Conservation (phyloP, 208 protist genomes). For the Phytomonas sp. region DNA sequence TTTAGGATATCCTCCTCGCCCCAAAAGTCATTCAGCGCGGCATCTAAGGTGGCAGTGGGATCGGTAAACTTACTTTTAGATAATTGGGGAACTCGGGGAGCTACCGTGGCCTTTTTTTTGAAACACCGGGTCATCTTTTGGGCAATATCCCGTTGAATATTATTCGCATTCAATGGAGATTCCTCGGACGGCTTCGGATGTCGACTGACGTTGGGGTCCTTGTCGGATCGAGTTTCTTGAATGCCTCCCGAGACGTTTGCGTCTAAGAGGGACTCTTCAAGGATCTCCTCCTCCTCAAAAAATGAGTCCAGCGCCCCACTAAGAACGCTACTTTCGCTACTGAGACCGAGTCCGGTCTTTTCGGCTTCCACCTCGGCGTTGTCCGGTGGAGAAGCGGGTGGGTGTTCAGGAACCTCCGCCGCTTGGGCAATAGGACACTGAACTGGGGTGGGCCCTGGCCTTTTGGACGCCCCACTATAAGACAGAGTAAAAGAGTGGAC, state of each 20-base stretch:
- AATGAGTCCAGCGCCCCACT: slow-evolving; percentile 25
- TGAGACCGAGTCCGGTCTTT: neutral
- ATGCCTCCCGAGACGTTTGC: slow-evolving; percentile 7
- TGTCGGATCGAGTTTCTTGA: neutral
- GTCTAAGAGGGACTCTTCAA: slow-evolving; percentile 28
- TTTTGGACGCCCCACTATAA: neutral
- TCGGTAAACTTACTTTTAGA: neutral
- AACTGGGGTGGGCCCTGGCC: neutral
- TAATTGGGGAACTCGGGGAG: neutral
- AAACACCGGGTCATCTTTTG: slow-evolving; percentile 1
- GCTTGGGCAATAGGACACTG: neutral
- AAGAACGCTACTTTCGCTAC: neutral
- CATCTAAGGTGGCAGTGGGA: slow-evolving; percentile 14
- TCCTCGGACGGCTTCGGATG: slow-evolving; percentile 10
- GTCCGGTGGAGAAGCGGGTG: slow-evolving; percentile 6
- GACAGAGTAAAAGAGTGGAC: neutral
- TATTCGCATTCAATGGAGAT: slow-evolving; percentile 3
- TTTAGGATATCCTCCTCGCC: slow-evolving; percentile 25
- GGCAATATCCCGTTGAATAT: slow-evolving; percentile 13
- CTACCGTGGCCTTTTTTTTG: neutral
- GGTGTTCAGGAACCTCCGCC: neutral
- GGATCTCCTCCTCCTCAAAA: slow-evolving; percentile 24
- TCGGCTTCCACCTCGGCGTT: slow-evolving; percentile 13
- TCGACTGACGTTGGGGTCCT: neutral
- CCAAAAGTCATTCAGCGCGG: slow-evolving; percentile 25